Evolutionary conservation across 148 eudicot genomes (phyloP).

Genomic region (Rhododendron henanense): DNA sequence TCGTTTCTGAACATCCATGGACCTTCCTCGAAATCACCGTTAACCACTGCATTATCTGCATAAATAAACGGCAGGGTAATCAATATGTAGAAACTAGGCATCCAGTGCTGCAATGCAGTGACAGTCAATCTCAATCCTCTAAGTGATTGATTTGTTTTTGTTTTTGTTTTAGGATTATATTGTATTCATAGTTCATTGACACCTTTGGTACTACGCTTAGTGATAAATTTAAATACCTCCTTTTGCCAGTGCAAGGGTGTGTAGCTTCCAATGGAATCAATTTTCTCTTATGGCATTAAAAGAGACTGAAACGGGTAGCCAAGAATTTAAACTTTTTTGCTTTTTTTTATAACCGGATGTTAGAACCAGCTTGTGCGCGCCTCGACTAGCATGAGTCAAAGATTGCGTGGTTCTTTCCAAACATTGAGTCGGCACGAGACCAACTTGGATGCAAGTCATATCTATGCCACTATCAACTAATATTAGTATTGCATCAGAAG

Average conservation of each 20-base stretch:
- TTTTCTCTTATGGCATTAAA: not conserved
- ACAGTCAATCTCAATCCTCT: not conserved
- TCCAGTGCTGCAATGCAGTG: not conserved
- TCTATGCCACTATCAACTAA: no score
- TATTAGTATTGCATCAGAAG: no score
- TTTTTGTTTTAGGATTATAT: not conserved
- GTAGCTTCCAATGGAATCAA: not conserved
- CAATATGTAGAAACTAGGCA: not conserved
- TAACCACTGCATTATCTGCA: conserved; percentile 76
- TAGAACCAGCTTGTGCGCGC: no score
- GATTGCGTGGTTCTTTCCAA: no score
- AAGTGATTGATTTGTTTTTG: not conserved
- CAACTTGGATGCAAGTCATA: no score
- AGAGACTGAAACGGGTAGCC: not conserved
- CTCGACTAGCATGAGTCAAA: no score
- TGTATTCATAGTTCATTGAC: not conserved
- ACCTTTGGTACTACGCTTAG: no score
- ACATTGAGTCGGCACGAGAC: no score
- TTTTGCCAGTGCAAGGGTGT: no score
- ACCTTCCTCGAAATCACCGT: conserved; percentile 94
- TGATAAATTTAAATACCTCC: no score
- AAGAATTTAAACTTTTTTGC: no score
- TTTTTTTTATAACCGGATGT: no score
- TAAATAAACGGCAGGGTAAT: not conserved
- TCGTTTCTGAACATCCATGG: conserved; percentile 88